These are phyloP conservation scores for Dittrichia graveolens DNA, from an alignment of 129 eudicot species.

Conservation along the genomic window DNA sequence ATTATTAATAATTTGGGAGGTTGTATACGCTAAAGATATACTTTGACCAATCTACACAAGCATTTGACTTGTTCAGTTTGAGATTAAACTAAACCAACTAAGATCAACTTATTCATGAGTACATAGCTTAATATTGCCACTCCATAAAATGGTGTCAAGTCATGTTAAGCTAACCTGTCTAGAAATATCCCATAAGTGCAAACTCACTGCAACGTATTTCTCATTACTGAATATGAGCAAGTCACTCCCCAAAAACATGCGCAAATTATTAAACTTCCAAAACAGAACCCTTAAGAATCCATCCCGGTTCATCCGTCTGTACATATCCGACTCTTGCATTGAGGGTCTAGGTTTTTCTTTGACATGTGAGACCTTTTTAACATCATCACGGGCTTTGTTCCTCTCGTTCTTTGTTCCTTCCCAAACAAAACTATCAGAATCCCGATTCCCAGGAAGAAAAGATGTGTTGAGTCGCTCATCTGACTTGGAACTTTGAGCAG, in stretches of 20 bases:
- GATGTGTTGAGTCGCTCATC: conserved; percentile 54
- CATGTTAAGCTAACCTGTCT: conserved; percentile 57
- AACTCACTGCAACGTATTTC: conserved; percentile 90
- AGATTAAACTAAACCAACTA: background rate
- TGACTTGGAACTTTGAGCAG: conserved; percentile 54
- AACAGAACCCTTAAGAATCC: conserved; percentile 76
- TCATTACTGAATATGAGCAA: conserved; percentile 93
- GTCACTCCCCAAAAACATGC: conserved; percentile 97
- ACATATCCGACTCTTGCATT: conserved; percentile 88
- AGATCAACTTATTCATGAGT: background rate
- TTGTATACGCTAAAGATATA: conserved; percentile 1
- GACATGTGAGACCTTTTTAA: conserved; percentile 72
- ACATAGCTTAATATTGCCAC: background rate
- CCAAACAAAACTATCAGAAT: conserved; percentile 48
- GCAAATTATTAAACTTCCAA: conserved; percentile 95
- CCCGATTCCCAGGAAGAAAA: conserved; percentile 45
- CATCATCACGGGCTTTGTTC: conserved; percentile 53
- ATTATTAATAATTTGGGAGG: conserved; percentile 1
- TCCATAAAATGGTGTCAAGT: background rate
- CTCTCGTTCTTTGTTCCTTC: conserved; percentile 67
- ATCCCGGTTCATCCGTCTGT: conserved; percentile 67
- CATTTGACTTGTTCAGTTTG: background rate
- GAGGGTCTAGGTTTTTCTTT: conserved; percentile 77
- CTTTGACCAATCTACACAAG: conserved; percentile 3
- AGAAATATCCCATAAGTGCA: conserved; percentile 98